Evolutionary conservation across 164 flowering plant genomes (phyloP), one percentile per base, ranked within the genome.

Genomic region (Buxus sempervirens): DNA sequence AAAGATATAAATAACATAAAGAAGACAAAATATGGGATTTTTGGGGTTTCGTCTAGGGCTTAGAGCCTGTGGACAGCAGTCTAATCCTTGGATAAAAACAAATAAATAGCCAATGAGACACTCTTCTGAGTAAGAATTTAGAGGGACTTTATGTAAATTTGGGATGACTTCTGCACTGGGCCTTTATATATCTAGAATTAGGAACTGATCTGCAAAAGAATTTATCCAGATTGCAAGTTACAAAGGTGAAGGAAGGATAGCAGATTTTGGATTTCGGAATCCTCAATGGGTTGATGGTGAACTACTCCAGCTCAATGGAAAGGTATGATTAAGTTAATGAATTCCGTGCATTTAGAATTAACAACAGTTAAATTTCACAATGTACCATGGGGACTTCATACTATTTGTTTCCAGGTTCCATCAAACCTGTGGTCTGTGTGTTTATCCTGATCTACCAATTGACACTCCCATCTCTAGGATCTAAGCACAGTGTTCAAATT

Each of bases 261-360:
- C 97, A 25, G 97, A 92, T 56, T 82, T 84, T 66, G 99, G 97
- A 54, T 90, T 87, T 76, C 49, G 54, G 62, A 88, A 89, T 72
- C 90, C 99, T 24, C 77, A 78, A 70, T 95, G 97, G 99, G 97
- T 90, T 62, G 93, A 86, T 41, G 99, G 99, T 22, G 97, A 95
- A 81, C 93, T 95, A 73, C 90, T 95, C 32, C 96, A 85, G 77
- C 88, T 95, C 20, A 89, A 78, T 69, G 97, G 97, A 78, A 92
- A 84, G 99, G 99, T 95, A 84, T 69, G 27, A 0, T 16, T 58
- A 70, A 21, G n/a, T 26, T 62, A 2, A 54, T 18, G 19, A 66
- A 42, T 63, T 28, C 16, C 23, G 53, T n/a, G 25, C 54, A 32
- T 59, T 10, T 10, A 10, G 12, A 5, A 4, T 1, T 45, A 45